Evolutionary conservation across 495 filamentous ascomycete species (phyloP), one percentile per base, ranked within the genome.

Genomic region (Penicillium nucicola): DNA sequence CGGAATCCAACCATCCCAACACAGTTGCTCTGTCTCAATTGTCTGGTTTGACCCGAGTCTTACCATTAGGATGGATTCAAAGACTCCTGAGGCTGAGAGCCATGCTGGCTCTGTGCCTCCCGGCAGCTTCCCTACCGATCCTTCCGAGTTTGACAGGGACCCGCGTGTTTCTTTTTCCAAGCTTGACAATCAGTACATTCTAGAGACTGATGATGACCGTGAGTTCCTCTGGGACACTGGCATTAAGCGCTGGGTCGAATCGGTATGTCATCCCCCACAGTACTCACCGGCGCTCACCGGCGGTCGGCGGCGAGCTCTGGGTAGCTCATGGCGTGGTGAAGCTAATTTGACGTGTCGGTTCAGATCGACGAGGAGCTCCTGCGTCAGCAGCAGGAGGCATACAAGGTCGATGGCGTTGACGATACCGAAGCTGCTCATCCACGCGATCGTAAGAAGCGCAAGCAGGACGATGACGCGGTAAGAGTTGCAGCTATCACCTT

Each of bases 151-250:
- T 65, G 84, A 87, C 50, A 71, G 73, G 48, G 92, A 97, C 63
- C 78, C 86, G 18, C 88, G 92, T 52, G 86, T 97, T 54, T 91
- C 89, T 0, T 96, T 84, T 71, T 93, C 88, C 3, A 87, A 83
- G 60, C 70, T 88, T 44, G 85, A 91, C 67, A 74, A 83, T 52
- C 92, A 88, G 60, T 91, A 84, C 68, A 81, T 92, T 18, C 80
- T 95, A 0, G 92, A 96, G 46, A 84, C 89, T 20, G 89, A 92
- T 13, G 84, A 92, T 66, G 92, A 89, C 17, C 76, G 82, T 42
- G 92, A 97, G 61, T 96, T 84, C 69, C 87, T 90, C 58, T 97
- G 81, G 69, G 84, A 93, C 66, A 72, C 77, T 10, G 77, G 67
- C 11, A 61, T 87, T 48, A 84, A 82, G 73, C 81, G 88, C 70